These are phyloP conservation scores for Pistacia vera DNA, from an alignment of 345 rosid genomes.

Conservation along the genomic window DNA sequence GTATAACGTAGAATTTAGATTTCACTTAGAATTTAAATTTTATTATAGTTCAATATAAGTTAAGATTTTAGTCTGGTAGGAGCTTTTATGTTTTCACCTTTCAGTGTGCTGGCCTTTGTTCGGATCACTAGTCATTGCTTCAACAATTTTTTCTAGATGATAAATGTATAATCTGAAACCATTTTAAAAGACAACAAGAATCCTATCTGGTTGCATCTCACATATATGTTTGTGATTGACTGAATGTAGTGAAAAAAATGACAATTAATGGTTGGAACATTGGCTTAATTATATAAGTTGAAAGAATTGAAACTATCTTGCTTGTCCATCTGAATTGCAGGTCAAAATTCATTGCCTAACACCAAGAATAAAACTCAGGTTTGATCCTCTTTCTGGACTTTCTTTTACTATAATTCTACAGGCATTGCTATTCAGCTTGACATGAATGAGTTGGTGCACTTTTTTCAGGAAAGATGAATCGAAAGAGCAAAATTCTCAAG, in stretches of 20 bases:
- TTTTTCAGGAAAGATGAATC: conserved; percentile 41
- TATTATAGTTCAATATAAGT: too few relatives aligned
- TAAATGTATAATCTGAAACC: neutral
- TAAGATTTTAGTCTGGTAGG: too few relatives aligned
- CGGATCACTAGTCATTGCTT: too few relatives aligned
- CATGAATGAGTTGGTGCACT: neutral
- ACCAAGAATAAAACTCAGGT: conserved; percentile 48
- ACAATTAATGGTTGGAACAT: neutral
- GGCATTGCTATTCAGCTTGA: neutral
- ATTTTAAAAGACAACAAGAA: neutral
- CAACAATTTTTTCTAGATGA: too few relatives aligned
- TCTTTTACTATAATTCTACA: neutral
- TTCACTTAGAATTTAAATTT: too few relatives aligned
- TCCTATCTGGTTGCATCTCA: neutral
- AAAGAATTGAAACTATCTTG: neutral
- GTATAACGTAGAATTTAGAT: too few relatives aligned
- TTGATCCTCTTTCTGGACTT: neutral
- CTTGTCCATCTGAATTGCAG: conserved; percentile 34
- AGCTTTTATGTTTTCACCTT: too few relatives aligned
- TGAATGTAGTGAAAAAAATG: neutral
- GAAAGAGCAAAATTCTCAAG: conserved; percentile 23
- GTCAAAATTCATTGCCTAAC: conserved; percentile 51
- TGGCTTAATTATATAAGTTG: too few relatives aligned
- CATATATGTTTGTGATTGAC: neutral
- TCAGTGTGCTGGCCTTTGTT: too few relatives aligned